These are phyloP conservation scores for Aspergillus luchuensis DNA, from an alignment of 2,329 filamentous ascomycete species.

Conservation along the genomic window DNA sequence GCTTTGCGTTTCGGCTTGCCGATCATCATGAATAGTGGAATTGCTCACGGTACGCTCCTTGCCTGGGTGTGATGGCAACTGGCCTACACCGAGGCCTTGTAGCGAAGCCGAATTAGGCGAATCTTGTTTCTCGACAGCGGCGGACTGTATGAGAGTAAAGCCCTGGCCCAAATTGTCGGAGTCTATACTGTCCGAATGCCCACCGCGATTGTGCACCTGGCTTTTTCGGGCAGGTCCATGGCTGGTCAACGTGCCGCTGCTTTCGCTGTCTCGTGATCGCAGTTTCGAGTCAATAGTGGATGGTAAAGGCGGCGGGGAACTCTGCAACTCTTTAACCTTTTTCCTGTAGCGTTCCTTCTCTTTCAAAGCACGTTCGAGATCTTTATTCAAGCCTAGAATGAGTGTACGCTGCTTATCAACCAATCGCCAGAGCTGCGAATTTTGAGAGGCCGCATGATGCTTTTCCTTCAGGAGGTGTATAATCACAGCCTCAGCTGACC, in stretches of 20 bases:
- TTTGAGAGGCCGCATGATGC: conserved; percentile 82
- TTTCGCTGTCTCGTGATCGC: conserved; percentile 18
- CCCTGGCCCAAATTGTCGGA: background rate
- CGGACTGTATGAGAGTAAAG: background rate
- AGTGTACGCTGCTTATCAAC: conserved; percentile 96
- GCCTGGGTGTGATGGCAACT: background rate
- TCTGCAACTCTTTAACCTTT: conserved; percentile 76
- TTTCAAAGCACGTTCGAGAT: conserved; percentile 84
- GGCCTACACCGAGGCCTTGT: conserved; percentile 13
- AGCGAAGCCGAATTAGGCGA: conserved; percentile 5
- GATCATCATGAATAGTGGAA: conserved; percentile 7
- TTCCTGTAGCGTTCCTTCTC: conserved; percentile 93
- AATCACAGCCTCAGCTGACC: conserved; percentile 86
- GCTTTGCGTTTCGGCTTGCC: conserved; percentile 11
- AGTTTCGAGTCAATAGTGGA: conserved; percentile 16
- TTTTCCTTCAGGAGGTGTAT: conserved; percentile 90
- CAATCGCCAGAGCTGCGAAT: conserved; percentile 88
- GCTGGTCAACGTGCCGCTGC: background rate
- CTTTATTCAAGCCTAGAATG: conserved; percentile 91
- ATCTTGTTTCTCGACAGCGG: background rate
- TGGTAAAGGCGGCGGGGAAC: conserved; percentile 47
- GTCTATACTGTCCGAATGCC: background rate
- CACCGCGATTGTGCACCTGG: conserved; percentile 3
- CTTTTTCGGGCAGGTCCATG: background rate
- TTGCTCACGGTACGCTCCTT: background rate